Evolutionary conservation across 2,329 filamentous ascomycete species (phyloP), one percentile per base, ranked within the genome.

Genomic region (Ophiocordyceps camponoti-saundersi): DNA sequence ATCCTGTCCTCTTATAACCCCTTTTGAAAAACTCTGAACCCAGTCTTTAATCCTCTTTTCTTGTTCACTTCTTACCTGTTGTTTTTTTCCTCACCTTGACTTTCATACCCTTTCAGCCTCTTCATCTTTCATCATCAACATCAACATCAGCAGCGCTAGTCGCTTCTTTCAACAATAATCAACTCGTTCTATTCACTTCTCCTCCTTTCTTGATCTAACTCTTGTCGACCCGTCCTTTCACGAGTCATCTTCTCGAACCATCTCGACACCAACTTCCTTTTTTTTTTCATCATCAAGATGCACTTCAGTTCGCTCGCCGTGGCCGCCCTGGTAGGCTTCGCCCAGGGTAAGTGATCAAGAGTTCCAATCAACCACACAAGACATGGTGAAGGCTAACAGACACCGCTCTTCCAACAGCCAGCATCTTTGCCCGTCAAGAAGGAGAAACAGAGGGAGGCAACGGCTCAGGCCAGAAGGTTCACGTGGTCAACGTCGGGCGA

Each of bases 401-500:
- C 2, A 10, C 12, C 2, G 4, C 8, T 29, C n/a, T n/a, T n/a
- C n/a, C 26, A 29, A 16, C 16, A 34, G 36, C 15, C 20, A 40
- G 12, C n/a, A n/a, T 40, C 36, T 40, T 40, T 18, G 6, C 36
- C 12, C 36, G 36, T 20, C 36, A 40, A 20, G n/a, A 39, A 18
- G n/a, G 8, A 18, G n/a, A 11, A 18, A 18, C n/a, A n/a, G n/a
- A 11, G n/a, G 16, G 16, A 7, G 36, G 36, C 8, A 29, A 29
- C 26, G 26, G 23, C 23, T 4, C 4, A 18, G n/a, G n/a, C 18
- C n/a, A 40, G 18, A 20, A 65, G 26, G 72, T 79, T 36, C 79
- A 84, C 55, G 75, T 81, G 49, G 76, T 87, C 47, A 73, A 75
- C 51, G 83, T 88, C 48, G 74, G 75, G 51, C 61, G 65, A 53